Conservation (phyloP, 208 protist species). For the Zelonia costaricensis region DNA sequence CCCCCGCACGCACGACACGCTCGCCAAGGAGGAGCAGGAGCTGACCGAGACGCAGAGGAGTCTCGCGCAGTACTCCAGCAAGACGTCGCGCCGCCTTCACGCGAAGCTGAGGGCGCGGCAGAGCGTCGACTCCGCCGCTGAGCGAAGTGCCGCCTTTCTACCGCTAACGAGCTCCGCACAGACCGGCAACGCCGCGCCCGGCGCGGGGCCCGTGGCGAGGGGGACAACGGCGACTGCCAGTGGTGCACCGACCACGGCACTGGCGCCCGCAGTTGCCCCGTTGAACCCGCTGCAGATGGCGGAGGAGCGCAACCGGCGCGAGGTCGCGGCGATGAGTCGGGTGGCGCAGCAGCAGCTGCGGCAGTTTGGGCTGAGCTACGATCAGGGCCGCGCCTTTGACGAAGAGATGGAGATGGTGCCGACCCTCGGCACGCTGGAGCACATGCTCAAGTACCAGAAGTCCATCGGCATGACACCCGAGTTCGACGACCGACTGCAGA, state of each 20-base stretch:
- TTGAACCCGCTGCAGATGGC: neutral
- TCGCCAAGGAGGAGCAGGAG: constrained; percentile 1
- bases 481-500: constrained; percentile 12
- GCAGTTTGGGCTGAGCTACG: constrained; percentile 1
- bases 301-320: neutral
- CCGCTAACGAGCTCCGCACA: constrained; percentile 1
- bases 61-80: neutral
- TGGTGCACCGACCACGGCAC: too few species aligned
- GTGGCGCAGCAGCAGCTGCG: constrained; percentile 1
- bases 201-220: too few species aligned
- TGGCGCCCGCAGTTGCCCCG: neutral
- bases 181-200: too few species aligned
- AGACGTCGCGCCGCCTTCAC: too few species aligned
- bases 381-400: constrained; percentile 4
- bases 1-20: neutral
- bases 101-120: neutral
- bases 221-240: too few species aligned
- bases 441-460: constrained; percentile 19
- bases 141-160: neutral
- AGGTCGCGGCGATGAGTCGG: neutral
- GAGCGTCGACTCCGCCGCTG: neutral
- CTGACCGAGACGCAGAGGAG: neutral
- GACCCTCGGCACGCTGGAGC: constrained; percentile 9
- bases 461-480: constrained; percentile 5
- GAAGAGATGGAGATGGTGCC: constrained; percentile 12